Evolutionary conservation across 163 green algal species (phyloP).

Genomic region (Scenedesmus sp.): DNA sequence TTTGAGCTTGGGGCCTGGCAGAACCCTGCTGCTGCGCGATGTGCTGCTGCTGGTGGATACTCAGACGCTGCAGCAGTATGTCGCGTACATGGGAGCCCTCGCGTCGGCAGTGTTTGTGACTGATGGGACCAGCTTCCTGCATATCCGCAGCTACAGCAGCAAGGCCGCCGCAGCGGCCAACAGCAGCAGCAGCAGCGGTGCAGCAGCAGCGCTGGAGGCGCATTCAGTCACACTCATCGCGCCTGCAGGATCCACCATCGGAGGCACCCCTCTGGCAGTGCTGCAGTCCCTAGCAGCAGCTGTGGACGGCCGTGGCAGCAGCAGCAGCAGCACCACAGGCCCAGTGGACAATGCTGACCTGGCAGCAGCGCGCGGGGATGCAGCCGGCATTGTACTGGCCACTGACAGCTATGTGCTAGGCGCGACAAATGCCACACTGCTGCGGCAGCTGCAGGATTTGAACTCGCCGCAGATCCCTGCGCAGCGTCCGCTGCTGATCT

Average conservation of each 20-base stretch:
- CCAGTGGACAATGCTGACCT: background rate
- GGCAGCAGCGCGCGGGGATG: background rate
- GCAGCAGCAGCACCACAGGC: background rate
- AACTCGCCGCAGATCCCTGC: background rate
- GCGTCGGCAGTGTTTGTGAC: background rate
- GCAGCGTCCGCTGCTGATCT: background rate
- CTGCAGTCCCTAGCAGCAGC: background rate
- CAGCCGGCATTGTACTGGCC: background rate
- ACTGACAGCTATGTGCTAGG: slow-evolving; percentile 17
- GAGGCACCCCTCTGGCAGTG: background rate
- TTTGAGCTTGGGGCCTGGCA: background rate
- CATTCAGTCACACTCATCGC: background rate
- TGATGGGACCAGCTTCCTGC: background rate
- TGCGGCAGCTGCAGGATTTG: background rate
- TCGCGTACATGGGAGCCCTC: background rate
- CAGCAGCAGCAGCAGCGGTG: background rate
- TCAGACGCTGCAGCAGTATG: background rate
- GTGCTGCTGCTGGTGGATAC: background rate
- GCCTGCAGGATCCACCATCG: background rate
- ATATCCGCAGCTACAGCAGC: slow-evolving; percentile 5
- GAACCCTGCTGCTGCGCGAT: background rate
- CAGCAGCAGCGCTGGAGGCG: background rate
- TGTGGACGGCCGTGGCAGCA: background rate
- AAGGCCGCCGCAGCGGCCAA: background rate
- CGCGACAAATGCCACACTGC: background rate